These are phyloP conservation scores for Carex myosuroides DNA, from an alignment of 176 grass and related monocot genomes.

Conservation along the genomic window DNA sequence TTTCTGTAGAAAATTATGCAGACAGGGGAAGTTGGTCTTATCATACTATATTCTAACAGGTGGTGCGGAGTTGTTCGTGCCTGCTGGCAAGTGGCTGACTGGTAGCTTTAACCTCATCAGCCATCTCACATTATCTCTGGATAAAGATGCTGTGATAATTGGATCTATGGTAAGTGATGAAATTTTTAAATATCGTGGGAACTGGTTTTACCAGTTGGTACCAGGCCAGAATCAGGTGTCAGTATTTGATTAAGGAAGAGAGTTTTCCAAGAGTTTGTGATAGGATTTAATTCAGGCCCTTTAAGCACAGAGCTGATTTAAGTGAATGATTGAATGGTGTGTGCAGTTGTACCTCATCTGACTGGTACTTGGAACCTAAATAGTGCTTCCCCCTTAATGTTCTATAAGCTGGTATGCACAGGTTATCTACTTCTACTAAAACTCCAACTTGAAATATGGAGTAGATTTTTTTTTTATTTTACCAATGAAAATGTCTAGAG, in stretches of 20 bases:
- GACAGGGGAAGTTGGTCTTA: background rate
- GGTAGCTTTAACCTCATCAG: conserved; percentile 93
- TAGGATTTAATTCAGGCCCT: background rate
- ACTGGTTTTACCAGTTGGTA: background rate
- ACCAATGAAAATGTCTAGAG: background rate
- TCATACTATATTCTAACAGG: background rate
- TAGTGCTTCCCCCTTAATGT: background rate
- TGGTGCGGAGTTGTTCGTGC: conserved; percentile 82
- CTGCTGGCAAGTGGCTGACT: conserved; percentile 91
- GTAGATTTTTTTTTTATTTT: background rate
- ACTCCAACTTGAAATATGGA: background rate
- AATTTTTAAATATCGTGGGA: background rate
- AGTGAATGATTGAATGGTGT: background rate
- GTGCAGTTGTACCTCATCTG: background rate
- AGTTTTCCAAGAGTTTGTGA: background rate
- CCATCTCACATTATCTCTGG: conserved; percentile 79
- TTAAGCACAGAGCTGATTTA: background rate
- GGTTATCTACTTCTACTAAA: background rate
- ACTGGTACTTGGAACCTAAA: background rate
- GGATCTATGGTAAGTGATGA: conserved; percentile 61
- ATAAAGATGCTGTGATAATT: conserved; percentile 84
- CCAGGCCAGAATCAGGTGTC: background rate
- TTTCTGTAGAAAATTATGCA: background rate
- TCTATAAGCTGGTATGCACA: background rate
- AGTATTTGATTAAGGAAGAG: background rate